phyloP scores from a whole-genome alignment of 2,329 filamentous ascomycete genomes.

The Neonectria ditissima region DNA sequence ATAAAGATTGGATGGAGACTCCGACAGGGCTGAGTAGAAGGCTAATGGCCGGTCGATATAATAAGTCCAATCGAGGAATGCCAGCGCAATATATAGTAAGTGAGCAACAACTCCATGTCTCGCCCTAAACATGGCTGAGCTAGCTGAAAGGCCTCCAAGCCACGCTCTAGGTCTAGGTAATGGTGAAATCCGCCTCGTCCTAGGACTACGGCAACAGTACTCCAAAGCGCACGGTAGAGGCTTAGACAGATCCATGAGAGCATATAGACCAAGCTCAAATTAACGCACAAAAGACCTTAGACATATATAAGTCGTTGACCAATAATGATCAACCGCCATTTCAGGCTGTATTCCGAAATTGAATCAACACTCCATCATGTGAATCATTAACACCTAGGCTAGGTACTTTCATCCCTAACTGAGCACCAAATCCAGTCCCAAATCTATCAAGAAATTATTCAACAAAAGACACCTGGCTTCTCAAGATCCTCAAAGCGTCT shows the following conservation, averaged over 20 bases:
- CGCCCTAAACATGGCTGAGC: conserved; percentile 32
- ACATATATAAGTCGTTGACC: background rate
- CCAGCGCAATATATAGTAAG: background rate
- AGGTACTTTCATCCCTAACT: conserved; percentile 25
- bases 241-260: background rate
- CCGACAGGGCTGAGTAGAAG: background rate
- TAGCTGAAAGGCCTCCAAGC: conserved; percentile 38
- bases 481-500: conserved; percentile 27
- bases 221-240: background rate
- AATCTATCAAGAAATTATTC: conserved; percentile 39
- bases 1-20: background rate
- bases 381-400: conserved; percentile 39
- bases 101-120: conserved; percentile 13
- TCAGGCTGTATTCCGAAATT: conserved; percentile 33
- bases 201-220: background rate
- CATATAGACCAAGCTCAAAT: background rate
- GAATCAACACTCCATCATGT: conserved; percentile 33
- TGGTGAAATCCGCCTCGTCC: conserved; percentile 33
- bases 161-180: background rate
- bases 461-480: conserved; percentile 30
- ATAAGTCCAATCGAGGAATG: background rate
- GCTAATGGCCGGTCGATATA: background rate
- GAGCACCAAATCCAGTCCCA: conserved; percentile 32
- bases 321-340: conserved; percentile 19
- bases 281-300: background rate